These are phyloP conservation scores for Strobilomyces confusus DNA, from an alignment of 768 basidiomycete genomes.

Conservation along the genomic window DNA sequence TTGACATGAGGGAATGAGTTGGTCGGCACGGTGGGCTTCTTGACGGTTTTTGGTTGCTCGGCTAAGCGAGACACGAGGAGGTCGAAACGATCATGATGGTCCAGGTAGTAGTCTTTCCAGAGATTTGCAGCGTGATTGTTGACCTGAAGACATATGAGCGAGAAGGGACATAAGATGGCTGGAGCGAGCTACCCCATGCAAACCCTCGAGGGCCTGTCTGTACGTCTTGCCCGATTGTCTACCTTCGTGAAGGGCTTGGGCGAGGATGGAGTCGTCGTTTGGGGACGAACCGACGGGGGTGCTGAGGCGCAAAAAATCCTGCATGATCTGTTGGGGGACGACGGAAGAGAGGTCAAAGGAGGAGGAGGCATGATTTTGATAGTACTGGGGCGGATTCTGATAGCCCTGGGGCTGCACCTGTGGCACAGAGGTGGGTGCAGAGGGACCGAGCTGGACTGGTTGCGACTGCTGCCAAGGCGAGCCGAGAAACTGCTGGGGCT, in stretches of 20 bases:
- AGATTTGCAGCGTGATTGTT: conserved; percentile 51
- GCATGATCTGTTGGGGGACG: conserved; percentile 51
- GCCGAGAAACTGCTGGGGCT: conserved; percentile 27
- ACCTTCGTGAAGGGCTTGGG: conserved; percentile 41
- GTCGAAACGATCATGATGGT: conserved; percentile 62
- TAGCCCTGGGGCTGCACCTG: conserved; percentile 20
- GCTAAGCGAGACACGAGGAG: conserved; percentile 24
- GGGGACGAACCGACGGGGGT: conserved; percentile 46
- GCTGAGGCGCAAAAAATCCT: conserved; percentile 52
- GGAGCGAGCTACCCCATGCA: conserved; percentile 56
- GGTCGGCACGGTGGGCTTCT: conserved; percentile 25
- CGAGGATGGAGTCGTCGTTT: conserved; percentile 57
- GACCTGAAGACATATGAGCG: conserved; percentile 26
- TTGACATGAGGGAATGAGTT: conserved; percentile 8
- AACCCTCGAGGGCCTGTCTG: conserved; percentile 60
- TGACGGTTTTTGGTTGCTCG: conserved; percentile 27
- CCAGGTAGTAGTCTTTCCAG: conserved; percentile 81
- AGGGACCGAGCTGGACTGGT: conserved; percentile 28
- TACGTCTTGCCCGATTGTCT: conserved; percentile 45
- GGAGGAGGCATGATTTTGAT: conserved; percentile 17
- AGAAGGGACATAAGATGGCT: not conserved
- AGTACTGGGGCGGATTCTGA: conserved; percentile 17
- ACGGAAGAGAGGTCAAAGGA: conserved; percentile 32
- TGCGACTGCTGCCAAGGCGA: conserved; percentile 33
- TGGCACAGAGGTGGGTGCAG: conserved; percentile 30